phyloP scores from a whole-genome alignment of 164 flowering plant species.

The Chloranthus sessilifolius region DNA sequence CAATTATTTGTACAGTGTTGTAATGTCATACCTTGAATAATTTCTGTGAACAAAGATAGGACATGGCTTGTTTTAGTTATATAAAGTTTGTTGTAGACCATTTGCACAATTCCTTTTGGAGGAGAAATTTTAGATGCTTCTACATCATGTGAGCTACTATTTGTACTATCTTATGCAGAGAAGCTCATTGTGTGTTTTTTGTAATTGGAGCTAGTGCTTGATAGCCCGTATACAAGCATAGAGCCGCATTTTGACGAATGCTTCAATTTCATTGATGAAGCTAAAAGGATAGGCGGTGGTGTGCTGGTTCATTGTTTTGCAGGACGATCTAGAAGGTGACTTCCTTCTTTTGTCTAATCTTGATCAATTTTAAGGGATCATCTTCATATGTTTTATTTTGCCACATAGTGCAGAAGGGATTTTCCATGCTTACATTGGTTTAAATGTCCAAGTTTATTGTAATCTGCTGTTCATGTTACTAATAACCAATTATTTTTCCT shows the following conservation, averaged over 20 bases:
- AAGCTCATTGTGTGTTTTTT: constrained; percentile 14
- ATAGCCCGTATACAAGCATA: constrained; percentile 44
- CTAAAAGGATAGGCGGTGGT: constrained; percentile 59
- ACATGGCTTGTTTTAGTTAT: background rate
- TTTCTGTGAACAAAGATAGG: background rate
- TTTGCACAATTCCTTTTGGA: background rate
- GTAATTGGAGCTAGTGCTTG: constrained; percentile 28
- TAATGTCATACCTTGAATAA: background rate
- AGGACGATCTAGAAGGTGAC: constrained; percentile 90
- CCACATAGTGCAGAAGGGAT: no score
- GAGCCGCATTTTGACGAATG: constrained; percentile 70
- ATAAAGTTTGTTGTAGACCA: no score
- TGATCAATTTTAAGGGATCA: no score
- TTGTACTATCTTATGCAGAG: background rate
- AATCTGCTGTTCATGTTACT: no score
- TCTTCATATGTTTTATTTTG: no score
- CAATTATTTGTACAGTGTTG: background rate
- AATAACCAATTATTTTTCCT: no score
- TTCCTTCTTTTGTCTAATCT: constrained; percentile 7
- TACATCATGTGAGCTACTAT: background rate
- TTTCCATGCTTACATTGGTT: no score
- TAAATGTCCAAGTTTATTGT: no score
- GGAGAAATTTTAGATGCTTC: background rate
- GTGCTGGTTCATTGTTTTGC: constrained; percentile 87
- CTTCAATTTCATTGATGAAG: constrained; percentile 82